Evolutionary conservation across 1,284 basidiomycete genomes (phyloP).

Genomic region (Volvariella volvacea): DNA sequence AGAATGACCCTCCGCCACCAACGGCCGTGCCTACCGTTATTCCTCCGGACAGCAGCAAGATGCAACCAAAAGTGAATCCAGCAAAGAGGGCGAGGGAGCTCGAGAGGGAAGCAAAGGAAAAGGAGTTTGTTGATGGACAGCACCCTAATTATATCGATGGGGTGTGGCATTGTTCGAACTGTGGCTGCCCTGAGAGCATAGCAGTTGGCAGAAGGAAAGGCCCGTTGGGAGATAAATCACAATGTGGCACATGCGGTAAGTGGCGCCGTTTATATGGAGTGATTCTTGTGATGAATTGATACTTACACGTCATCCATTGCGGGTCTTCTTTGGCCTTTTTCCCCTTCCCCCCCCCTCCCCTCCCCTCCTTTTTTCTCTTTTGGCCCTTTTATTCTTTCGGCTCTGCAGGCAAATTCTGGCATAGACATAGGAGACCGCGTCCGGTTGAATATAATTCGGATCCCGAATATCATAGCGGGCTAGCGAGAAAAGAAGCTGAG

Average conservation of each 20-base stretch:
- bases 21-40: constrained; percentile 9
- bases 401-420: constrained; percentile 76
- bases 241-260: constrained; percentile 89
- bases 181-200: constrained; percentile 79
- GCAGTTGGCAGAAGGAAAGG: constrained; percentile 83
- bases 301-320: neutral
- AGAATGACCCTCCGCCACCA: constrained; percentile 48
- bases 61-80: constrained; percentile 37
- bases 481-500: constrained; percentile 49
- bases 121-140: constrained; percentile 74
- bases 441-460: constrained; percentile 73
- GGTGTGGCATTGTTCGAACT: constrained; percentile 90
- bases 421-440: constrained; percentile 71
- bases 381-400: constrained; percentile 9
- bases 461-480: constrained; percentile 57
- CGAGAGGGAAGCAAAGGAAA: constrained; percentile 75
- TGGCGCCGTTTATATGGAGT: constrained; percentile 14
- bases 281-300: neutral
- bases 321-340: neutral
- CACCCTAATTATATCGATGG: constrained; percentile 79
- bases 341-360: constrained; percentile 6
- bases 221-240: constrained; percentile 82
- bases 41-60: constrained; percentile 29
- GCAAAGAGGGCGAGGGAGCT: constrained; percentile 65
- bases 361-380: neutral